Evolutionary conservation across 2,329 filamentous ascomycete genomes (phyloP).

Genomic region (Pseudocercospora macadamiae): DNA sequence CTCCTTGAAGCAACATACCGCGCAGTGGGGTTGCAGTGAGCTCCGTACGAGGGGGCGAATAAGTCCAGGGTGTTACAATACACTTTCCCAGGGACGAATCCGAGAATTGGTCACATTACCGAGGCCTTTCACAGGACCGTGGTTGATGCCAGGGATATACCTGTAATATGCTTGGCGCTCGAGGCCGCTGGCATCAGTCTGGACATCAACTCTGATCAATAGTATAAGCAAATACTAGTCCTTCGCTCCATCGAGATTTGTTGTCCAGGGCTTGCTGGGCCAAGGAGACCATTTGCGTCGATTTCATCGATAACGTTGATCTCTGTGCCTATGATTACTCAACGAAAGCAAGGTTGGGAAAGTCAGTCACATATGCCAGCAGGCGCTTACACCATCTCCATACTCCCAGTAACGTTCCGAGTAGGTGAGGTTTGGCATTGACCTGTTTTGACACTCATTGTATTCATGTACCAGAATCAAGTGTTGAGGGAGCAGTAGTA

Average conservation of each 20-base stretch:
- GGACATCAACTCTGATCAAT: background rate
- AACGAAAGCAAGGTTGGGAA: background rate
- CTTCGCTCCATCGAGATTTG: background rate
- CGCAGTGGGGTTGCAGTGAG: background rate
- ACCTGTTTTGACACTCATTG: too few relatives aligned
- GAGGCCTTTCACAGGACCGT: background rate
- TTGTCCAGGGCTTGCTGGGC: background rate
- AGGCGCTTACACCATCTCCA: background rate
- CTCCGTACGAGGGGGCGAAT: slow-evolving; percentile 1
- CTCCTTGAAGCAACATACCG: too few relatives aligned
- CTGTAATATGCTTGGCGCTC: background rate
- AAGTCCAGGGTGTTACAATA: background rate
- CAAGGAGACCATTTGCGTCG: background rate
- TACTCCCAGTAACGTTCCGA: background rate
- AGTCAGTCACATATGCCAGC: background rate
- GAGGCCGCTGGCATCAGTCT: background rate
- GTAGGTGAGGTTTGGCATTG: too few relatives aligned
- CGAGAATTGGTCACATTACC: background rate
- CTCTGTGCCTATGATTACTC: too few relatives aligned
- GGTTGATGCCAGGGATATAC: background rate
- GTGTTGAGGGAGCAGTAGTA: too few relatives aligned
- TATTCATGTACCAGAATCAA: too few relatives aligned
- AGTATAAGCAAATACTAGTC: too few relatives aligned
- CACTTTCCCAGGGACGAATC: background rate
- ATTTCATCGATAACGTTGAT: too few relatives aligned